These are phyloP conservation scores for Physcomitrellopsis africana DNA, from an alignment of 225 moss, liverwort and hornwort species.

Conservation along the genomic window DNA sequence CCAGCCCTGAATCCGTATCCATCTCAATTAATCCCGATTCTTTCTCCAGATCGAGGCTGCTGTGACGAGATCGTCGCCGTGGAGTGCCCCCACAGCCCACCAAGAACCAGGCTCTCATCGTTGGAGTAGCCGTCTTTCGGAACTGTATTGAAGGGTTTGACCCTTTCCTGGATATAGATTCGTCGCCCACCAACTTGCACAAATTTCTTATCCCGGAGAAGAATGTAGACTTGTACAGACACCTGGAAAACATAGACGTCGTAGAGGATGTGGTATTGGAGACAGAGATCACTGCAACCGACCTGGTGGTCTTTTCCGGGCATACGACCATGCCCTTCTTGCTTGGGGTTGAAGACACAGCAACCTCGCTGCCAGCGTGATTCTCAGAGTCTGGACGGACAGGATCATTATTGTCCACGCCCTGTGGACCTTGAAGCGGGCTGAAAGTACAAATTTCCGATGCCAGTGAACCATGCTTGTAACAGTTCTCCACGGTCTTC, in stretches of 20 bases:
- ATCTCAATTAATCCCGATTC: constrained; percentile 48
- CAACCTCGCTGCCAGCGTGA: neutral
- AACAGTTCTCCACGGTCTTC: constrained; percentile 47
- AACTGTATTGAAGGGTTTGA: constrained; percentile 36
- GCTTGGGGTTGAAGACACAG: constrained; percentile 10
- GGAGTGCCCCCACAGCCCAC: constrained; percentile 48
- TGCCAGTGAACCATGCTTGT: constrained; percentile 31
- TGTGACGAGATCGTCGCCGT: constrained; percentile 40
- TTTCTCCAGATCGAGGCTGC: constrained; percentile 53
- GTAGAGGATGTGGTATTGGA: constrained; percentile 29
- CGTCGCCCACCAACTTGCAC: constrained; percentile 47
- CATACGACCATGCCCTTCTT: constrained; percentile 16
- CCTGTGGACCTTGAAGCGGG: constrained; percentile 31
- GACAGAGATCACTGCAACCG: constrained; percentile 36
- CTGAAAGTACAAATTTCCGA: constrained; percentile 36
- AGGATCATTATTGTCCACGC: neutral
- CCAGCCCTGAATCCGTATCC: constrained; percentile 42
- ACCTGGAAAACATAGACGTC: constrained; percentile 38
- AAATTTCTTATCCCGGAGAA: constrained; percentile 47
- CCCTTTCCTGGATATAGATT: constrained; percentile 32
- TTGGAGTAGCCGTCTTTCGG: constrained; percentile 44
- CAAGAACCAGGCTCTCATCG: constrained; percentile 49
- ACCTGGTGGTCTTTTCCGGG: constrained; percentile 15
- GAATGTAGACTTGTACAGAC: constrained; percentile 44
- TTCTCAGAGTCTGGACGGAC: constrained; percentile 16